Evolutionary conservation across 2,329 filamentous ascomycete genomes (phyloP).

Genomic region (Cyphellophora europaea): DNA sequence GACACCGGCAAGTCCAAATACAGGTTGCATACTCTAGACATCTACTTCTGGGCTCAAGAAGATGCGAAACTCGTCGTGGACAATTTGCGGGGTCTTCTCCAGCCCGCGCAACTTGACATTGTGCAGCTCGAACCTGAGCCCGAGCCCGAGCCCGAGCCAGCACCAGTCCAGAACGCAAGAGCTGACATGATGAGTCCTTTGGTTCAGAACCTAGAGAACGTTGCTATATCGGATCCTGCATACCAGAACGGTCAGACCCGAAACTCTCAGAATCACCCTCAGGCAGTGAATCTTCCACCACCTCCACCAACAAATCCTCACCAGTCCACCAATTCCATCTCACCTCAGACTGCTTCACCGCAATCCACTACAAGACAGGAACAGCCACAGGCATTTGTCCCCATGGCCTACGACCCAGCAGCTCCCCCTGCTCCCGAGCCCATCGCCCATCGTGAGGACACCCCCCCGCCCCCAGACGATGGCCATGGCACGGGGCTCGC

Average conservation of each 20-base stretch:
- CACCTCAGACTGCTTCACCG: constrained; percentile 1
- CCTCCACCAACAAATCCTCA: constrained; percentile 6
- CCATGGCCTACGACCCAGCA: constrained; percentile 57
- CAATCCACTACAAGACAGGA: background rate
- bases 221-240: constrained; percentile 46
- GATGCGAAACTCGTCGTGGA: constrained; percentile 48
- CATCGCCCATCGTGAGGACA: constrained; percentile 57
- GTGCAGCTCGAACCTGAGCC: constrained; percentile 31
- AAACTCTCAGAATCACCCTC: constrained; percentile 17
- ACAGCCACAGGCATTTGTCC: constrained; percentile 27
- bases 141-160: constrained; percentile 19
- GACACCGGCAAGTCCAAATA: constrained; percentile 46
- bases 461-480: constrained; percentile 52
- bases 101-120: constrained; percentile 36
- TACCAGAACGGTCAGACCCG: constrained; percentile 35
- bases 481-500: constrained; percentile 36
- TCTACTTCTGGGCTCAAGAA: constrained; percentile 56
- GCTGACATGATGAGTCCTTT: constrained; percentile 42
- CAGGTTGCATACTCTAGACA: constrained; percentile 50
- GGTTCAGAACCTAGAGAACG: constrained; percentile 53
- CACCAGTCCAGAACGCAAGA: constrained; percentile 2
- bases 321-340: constrained; percentile 6
- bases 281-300: constrained; percentile 4
- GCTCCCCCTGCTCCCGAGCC: constrained; percentile 57
- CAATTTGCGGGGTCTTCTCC: constrained; percentile 27